Percentiles rank a stretch among this genome's conserved stretches.
phyloP scores from a whole-genome alignment of 257 asterid species.

The Solanum medicagineum region DNA sequence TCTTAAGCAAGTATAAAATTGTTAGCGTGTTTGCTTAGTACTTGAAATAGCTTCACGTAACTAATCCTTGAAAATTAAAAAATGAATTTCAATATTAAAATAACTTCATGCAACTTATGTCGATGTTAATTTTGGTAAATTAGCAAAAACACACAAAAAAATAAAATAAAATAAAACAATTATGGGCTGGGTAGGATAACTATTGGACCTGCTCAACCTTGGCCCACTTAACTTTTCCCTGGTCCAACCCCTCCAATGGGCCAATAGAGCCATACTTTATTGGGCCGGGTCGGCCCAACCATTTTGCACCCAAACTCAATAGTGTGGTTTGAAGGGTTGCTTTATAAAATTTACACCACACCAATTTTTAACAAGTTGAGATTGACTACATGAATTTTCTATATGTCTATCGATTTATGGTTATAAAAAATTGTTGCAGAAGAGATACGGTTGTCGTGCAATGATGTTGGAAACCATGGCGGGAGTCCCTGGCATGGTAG shows the following conservation, averaged over 20 bases:
- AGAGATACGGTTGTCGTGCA: conserved; percentile 61
- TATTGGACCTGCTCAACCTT: too few species aligned
- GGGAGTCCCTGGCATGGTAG: conserved; percentile 66
- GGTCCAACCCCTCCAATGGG: background rate
- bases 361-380: background rate
- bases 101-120: background rate
- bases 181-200: background rate
- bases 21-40: background rate
- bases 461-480: conserved; percentile 66
- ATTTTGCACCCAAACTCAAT: background rate
- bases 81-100: too few species aligned
- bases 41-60: background rate
- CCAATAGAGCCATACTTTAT: background rate
- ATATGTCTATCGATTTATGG: background rate
- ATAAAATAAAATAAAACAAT: too few species aligned
- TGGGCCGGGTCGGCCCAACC: background rate
- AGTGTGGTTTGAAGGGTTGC: background rate
- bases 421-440: conserved; percentile 9
- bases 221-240: background rate
- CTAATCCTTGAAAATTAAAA: background rate
- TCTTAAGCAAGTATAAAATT: too few species aligned
- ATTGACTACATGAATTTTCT: background rate
- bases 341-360: background rate
- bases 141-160: too few species aligned
- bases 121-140: background rate